Conservation (phyloP, 169 alveolate genomes). For the Plasmodium ovale region DNA sequence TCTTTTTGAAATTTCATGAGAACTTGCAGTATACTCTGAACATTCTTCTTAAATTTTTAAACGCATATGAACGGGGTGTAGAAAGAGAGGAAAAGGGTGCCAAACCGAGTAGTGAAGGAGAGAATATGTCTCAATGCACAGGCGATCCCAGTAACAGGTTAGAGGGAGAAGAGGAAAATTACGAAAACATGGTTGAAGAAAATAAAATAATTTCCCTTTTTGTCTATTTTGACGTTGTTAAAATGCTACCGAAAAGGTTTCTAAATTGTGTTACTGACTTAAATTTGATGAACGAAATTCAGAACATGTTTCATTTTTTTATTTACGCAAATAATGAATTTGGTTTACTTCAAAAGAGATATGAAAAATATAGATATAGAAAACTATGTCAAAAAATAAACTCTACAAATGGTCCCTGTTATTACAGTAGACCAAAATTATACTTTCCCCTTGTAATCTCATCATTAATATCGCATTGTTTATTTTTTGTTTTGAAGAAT, state of each 20-base stretch:
- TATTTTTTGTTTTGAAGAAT: constrained; percentile 9
- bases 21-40: constrained; percentile 51
- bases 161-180: background rate
- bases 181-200: constrained; percentile 7
- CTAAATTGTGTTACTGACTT: background rate
- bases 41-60: constrained; percentile 30
- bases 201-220: constrained; percentile 37
- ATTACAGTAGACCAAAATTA: constrained; percentile 56
- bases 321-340: constrained; percentile 51
- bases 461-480: constrained; percentile 48
- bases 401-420: background rate
- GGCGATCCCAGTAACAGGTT: too few relatives aligned
- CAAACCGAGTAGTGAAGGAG: background rate
- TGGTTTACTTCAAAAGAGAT: constrained; percentile 29
- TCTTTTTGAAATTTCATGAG: constrained; percentile 16
- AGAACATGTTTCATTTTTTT: constrained; percentile 36
- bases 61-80: constrained; percentile 28
- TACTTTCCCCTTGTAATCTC: constrained; percentile 61
- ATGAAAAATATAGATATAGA: constrained; percentile 19
- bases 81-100: background rate
- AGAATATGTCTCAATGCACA: too few relatives aligned
- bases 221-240: constrained; percentile 52
- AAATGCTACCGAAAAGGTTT: constrained; percentile 11
- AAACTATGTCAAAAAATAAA: constrained; percentile 16
- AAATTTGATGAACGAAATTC: constrained; percentile 49